Conservation (phyloP, 2,329 filamentous ascomycete genomes). For the Proliferodiscus dingleyae region DNA sequence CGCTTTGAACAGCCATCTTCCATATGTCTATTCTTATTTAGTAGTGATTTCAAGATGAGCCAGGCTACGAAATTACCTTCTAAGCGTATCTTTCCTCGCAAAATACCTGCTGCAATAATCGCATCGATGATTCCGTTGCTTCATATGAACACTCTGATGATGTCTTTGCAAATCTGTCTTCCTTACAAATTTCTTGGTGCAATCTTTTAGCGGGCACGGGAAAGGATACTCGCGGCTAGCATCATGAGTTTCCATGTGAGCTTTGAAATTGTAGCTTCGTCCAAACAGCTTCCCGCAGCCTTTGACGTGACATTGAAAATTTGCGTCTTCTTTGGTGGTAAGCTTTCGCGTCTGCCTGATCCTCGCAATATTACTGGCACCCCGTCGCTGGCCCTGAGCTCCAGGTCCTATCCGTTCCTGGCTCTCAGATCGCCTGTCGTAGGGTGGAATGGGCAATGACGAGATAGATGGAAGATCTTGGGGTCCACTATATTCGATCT, state of each 20-base stretch:
- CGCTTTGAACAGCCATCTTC: conserved; percentile 71
- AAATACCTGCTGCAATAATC: conserved; percentile 67
- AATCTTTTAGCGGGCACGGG: conserved; percentile 59
- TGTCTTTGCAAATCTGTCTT: conserved; percentile 71
- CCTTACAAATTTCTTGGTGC: conserved; percentile 72
- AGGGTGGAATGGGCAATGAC: conserved; percentile 23
- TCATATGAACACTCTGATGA: conserved; percentile 66
- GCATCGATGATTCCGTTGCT: conserved; percentile 65
- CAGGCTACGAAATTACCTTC: conserved; percentile 49
- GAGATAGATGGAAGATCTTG: conserved; percentile 27
- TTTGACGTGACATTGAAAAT: conserved; percentile 62
- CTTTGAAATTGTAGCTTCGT: conserved; percentile 79
- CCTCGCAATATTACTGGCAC: conserved; percentile 23
- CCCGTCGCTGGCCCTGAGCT: conserved; percentile 16
- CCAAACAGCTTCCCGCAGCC: conserved; percentile 77
- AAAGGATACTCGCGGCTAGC: conserved; percentile 67
- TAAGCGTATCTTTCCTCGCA: conserved; percentile 76
- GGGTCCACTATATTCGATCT: conserved; percentile 23
- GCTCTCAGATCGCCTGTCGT: conserved; percentile 26
- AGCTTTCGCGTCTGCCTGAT: conserved; percentile 42
- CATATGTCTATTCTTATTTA: conserved; percentile 53
- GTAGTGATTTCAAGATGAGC: not conserved
- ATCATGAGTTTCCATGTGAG: conserved; percentile 81
- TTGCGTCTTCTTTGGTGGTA: conserved; percentile 65
- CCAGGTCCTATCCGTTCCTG: conserved; percentile 18